Evolutionary conservation across 176 grass and related monocot species (phyloP), one percentile per base, ranked within the genome.

Genomic region (Lolium multiflorum): DNA sequence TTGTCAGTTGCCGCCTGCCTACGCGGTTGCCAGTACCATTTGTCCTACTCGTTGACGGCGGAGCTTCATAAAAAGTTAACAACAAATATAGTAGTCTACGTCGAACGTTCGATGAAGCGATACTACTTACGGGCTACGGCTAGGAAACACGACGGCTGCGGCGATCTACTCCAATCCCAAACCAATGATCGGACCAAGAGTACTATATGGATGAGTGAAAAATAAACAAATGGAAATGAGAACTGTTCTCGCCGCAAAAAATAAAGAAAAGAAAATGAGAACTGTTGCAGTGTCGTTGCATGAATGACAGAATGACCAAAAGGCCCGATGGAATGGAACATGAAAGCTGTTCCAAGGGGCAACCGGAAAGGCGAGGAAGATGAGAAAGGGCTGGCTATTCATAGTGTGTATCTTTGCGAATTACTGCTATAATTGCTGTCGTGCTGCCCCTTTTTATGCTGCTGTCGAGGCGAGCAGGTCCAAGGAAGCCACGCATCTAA

Each of bases 371-470:
- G 24, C 7, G 51, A 78, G 21, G 26, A 18, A 43, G 21, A 18
- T 21, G 3, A 35, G 79, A 52, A 50, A 61, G 50, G 38, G 80
- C 11, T 57, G 60, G 50, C 56, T 80, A 85, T 65, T 79, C 76
- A 75, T 85, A 76, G 69, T 13, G 21, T 67, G 47, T 74, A 68
- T 22, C 85, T 75, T 31, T 25, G 52, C 74, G 52, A 77, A 77
- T 86, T 70, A 76, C 83, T 24, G 83, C 52, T 69, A 71, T 86
- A 75, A 82, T 50, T 82, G 83, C 81, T 71, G 88, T 71, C 61
- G 61, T 81, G 61, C 77, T 81, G 78, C 83, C 63, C 57, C 78
- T 85, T 89, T 84, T 87, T 87, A 75, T 75, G 81, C 52, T 65
- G 62, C 55, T 90, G 84, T 75, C 76, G 83, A 77, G 69, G 67